Percentiles rank a stretch among this genome's conserved stretches.
Conservation (phyloP, 495 filamentous ascomycete species). For the Ascobolus immersus region DNA sequence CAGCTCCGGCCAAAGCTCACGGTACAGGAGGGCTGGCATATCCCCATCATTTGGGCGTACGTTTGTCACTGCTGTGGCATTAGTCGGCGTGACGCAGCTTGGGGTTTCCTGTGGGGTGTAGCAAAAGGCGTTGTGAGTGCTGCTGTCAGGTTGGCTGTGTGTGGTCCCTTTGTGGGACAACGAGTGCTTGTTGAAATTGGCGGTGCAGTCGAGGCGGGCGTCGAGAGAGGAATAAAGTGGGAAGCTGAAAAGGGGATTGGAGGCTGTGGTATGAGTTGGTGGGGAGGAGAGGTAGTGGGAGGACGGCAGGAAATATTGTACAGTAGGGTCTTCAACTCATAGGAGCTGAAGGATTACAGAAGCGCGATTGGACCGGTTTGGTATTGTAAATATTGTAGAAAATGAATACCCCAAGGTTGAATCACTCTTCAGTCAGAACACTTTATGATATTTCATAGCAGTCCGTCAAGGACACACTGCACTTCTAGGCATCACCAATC, state of each 20-base stretch:
- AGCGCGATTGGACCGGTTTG: too few species aligned
- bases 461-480: too few species aligned
- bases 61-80: slow-evolving; percentile 21
- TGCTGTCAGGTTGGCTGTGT: slow-evolving; percentile 61
- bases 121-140: slow-evolving; percentile 72
- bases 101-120: slow-evolving; percentile 69
- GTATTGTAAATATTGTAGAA: too few species aligned
- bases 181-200: slow-evolving; percentile 53
- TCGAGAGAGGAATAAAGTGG: slow-evolving; percentile 35
- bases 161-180: slow-evolving; percentile 87
- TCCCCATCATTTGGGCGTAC: slow-evolving; percentile 29
- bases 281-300: slow-evolving; percentile 58
- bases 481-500: too few species aligned
- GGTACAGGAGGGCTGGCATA: slow-evolving; percentile 1
- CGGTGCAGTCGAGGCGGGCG: too few species aligned
- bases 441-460: too few species aligned
- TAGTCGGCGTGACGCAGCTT: slow-evolving; percentile 37
- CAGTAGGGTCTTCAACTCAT: slow-evolving; percentile 72
- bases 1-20: not conserved
- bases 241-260: slow-evolving; percentile 34
- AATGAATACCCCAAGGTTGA: too few species aligned
- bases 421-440: too few species aligned
- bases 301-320: slow-evolving; percentile 89
- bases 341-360: slow-evolving; percentile 5
- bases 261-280: slow-evolving; percentile 38